Evolutionary conservation across 176 grass and related monocot species (phyloP).

Genomic region (Musa troglodytarum): DNA sequence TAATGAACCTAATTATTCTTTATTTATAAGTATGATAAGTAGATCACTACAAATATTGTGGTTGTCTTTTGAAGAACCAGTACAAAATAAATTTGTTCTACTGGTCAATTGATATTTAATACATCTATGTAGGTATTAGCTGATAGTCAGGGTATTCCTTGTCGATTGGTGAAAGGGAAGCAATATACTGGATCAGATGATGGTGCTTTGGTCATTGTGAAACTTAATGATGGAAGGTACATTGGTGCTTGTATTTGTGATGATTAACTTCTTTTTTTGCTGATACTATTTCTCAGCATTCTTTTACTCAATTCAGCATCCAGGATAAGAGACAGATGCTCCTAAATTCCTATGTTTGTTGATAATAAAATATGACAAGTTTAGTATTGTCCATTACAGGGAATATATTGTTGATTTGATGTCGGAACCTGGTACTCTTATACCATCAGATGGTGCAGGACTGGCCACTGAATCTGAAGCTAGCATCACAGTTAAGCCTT

Average conservation of each 20-base stretch:
- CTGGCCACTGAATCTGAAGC: constrained; percentile 40
- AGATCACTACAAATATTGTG: background rate
- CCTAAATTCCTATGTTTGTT: background rate
- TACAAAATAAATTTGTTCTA: background rate
- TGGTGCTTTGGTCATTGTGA: constrained; percentile 83
- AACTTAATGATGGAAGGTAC: constrained; percentile 86
- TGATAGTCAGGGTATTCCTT: constrained; percentile 69
- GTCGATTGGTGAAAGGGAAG: constrained; percentile 86
- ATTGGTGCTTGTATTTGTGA: background rate
- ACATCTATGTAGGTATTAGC: constrained; percentile 65
- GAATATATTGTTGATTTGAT: constrained; percentile 98
- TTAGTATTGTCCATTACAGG: constrained; percentile 29
- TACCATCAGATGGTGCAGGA: constrained; percentile 76
- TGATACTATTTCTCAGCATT: background rate
- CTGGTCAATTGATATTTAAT: background rate
- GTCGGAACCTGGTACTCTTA: constrained; percentile 76
- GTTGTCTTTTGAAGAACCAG: background rate
- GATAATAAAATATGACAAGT: constrained; percentile 1
- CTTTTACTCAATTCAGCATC: background rate
- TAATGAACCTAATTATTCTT: background rate
- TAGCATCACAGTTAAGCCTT: constrained; percentile 34
- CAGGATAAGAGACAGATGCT: background rate
- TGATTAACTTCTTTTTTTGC: background rate
- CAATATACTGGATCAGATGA: constrained; percentile 92
- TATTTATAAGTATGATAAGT: background rate